Evolutionary conservation across 148 eudicot species (phyloP).

Genomic region (Bassia scoparia): DNA sequence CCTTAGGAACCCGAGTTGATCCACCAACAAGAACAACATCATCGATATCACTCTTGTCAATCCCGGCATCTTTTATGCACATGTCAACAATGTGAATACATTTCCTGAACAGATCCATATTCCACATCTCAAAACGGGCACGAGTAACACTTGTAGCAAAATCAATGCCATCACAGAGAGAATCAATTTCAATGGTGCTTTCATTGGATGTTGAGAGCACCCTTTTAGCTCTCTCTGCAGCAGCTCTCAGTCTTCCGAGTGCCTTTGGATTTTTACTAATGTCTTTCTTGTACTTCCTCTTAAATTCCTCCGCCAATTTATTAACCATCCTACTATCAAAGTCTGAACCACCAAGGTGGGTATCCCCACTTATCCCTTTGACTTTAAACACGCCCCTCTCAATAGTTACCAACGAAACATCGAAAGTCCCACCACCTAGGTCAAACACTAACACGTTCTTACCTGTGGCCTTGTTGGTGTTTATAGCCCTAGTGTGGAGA

Average conservation of each 20-base stretch:
- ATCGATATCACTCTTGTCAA: neutral
- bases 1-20: neutral
- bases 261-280: neutral
- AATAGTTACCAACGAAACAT: neutral
- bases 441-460: neutral
- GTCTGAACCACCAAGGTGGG: neutral
- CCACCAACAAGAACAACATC: constrained; percentile 11
- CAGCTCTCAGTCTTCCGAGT: neutral
- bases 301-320: neutral
- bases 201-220: neutral
- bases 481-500: neutral
- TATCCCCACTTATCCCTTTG: neutral
- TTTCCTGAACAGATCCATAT: neutral
- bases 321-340: neutral
- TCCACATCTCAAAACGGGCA: neutral
- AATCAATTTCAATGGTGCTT: neutral
- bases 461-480: neutral
- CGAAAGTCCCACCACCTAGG: neutral
- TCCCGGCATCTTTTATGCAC: neutral
- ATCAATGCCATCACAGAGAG: neutral
- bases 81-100: neutral
- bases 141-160: neutral
- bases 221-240: neutral
- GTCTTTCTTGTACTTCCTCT: neutral
- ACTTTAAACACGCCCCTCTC: neutral